Conservation (phyloP, 345 rosid species). For the Citrus medica region DNA sequence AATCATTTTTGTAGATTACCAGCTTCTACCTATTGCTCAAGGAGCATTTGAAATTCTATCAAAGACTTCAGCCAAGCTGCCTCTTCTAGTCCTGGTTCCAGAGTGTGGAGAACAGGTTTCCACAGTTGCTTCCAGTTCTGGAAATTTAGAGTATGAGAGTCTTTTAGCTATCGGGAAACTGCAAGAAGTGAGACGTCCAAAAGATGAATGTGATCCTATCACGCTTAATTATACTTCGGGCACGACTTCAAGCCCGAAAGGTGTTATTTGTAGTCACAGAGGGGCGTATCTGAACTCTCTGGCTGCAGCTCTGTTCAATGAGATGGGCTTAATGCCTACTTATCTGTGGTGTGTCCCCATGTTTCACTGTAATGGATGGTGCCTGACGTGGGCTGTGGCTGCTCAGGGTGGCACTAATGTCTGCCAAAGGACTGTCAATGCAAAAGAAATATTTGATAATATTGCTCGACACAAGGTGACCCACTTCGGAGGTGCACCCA, state of each 20-base stretch:
- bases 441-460: conserved; percentile 35
- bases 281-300: conserved; percentile 64
- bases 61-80: conserved; percentile 30
- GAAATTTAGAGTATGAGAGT: conserved; percentile 38
- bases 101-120: conserved; percentile 20
- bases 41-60: conserved; percentile 49
- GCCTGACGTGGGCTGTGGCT: conserved; percentile 57
- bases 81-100: conserved; percentile 36
- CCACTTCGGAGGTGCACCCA: conserved; percentile 53
- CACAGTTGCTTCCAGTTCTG: neutral
- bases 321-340: conserved; percentile 45
- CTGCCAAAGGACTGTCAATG: conserved; percentile 42
- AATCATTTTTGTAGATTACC: conserved; percentile 47
- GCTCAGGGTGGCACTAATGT: conserved; percentile 63
- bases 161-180: conserved; percentile 39
- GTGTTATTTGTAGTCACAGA: conserved; percentile 59
- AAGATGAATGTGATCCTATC: conserved; percentile 54
- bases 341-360: conserved; percentile 64
- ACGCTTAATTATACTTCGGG: conserved; percentile 62
- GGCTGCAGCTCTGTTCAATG: conserved; percentile 40
- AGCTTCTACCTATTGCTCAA: conserved; percentile 34
- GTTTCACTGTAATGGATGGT: conserved; percentile 79
- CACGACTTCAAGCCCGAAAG: conserved; percentile 62
- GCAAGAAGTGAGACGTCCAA: conserved; percentile 38
- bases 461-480: conserved; percentile 41